Base-by-base conservation (phyloP, 768 basidiomycete genomes). In the Kondoa subrosea region DNA sequence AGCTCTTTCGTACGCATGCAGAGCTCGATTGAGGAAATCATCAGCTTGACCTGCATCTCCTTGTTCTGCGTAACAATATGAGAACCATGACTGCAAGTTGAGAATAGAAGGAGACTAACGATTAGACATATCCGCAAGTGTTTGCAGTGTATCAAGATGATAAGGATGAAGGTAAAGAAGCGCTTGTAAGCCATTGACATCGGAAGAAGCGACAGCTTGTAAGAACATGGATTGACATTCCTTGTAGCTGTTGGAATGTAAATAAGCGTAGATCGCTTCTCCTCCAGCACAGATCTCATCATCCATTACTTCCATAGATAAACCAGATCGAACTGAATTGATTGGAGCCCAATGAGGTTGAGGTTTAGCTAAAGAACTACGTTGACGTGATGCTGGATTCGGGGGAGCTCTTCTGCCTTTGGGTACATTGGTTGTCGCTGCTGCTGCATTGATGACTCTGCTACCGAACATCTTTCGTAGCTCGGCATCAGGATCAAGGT, bases 391-490 rank as follows among this genome's bases (percentile, higher is more conserved):
- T 30, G 63, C 57, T 34, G 12, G 68, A 67, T 0, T 67, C 14
- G 73, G 73, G 60, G 73, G 73, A 69, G 72, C 69, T 58, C 73
- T 73, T 32, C 32, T 65, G 57, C 26, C 70, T 62, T 30, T 65
- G 25, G 1, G 57, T 59, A 0, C 34, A 30, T 56, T 2, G n/a
- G 40, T 3, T 57, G n/a, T 0, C 50, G 56, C 14, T 57, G 34
- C 69, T 31, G 66, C 50, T 14, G 68, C 15, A 4, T 56, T 83
- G 8, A 96, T 83, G 67, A 95, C 91, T 73, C 86, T 88, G 25
- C 88, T 83, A 1, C 93, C 93, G 75, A 99, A 99, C 81, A 96
- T 93, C 71, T 85, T 86, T 66, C 87, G 85, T 78, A 97, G 83
- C 75, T 99, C 95, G 0, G 87, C 86, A 68, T 93, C 91, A 14